Base-by-base conservation (phyloP, 257 asterid species). In the Solanum piurae region DNA sequence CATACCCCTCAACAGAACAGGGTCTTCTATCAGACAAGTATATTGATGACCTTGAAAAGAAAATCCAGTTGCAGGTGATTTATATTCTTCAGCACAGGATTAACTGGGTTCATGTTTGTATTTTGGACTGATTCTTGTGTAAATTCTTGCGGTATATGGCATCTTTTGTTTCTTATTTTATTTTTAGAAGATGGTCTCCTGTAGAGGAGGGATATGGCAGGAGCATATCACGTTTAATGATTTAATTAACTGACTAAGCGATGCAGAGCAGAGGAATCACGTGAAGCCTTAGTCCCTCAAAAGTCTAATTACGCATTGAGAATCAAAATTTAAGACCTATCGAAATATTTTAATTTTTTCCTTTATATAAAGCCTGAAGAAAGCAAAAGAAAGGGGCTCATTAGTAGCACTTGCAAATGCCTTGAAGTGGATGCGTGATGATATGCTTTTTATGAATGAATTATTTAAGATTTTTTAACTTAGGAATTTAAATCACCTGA, bases 1-100 rank as follows among this genome's bases (percentile, higher is more conserved):
- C 82, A 83, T 86, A 90, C 76, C 80, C 90, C 40, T 60, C 91
- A 62, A 91, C 94, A 69, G 94, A 90, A 86, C 93, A 92, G 73
- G 40, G 89, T 87, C 88, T 88, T 87, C 88, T 88, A 83, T 91
- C 94, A 62, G 94, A 93, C 90, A 98, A 92, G 90, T 89, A 88
- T 88, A 83, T 88, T 71, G 96, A 93, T 18, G 98, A 94, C 83
- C 88, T 95, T 92, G 91, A 92, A 87, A 95, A 87, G 92, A 95
- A 91, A 90, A 91, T 94, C 83, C 98, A 95, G 93, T 89, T 92
- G 55, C 98, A 95, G 98, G 98, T 95, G 86, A 87, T 84, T 92
- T 58, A 49, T 49, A 34, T 27, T 13, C 85, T 36, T 76, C 62
- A 49, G 66, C 69, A 20, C 86, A 29, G 69, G 86, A 49, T 82